Evolutionary conservation across 306 rosid genomes (phyloP).

Genomic region (Datisca glomerata): DNA sequence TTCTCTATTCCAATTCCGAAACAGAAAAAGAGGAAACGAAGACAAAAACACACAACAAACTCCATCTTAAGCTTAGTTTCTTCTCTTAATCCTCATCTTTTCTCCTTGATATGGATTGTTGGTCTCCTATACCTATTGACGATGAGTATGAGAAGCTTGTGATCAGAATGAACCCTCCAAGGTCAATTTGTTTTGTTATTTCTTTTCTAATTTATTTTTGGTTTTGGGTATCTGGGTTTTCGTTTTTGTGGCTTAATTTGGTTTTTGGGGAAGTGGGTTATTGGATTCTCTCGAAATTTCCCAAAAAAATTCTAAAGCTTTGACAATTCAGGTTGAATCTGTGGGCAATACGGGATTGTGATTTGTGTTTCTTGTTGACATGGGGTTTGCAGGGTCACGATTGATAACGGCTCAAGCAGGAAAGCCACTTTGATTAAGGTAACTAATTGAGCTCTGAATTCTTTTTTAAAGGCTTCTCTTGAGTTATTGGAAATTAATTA

Average conservation of each 20-base stretch:
- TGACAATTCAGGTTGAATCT: constrained; percentile 3
- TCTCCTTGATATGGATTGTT: constrained; percentile 47
- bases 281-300: no score
- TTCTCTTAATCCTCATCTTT: background rate
- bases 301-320: constrained; percentile 12
- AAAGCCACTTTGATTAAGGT: constrained; percentile 81
- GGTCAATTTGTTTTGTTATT: constrained; percentile 20
- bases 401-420: constrained; percentile 60
- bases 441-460: constrained; percentile 7
- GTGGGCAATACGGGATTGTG: background rate
- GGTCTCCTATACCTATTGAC: constrained; percentile 45
- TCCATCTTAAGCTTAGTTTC: constrained; percentile 7
- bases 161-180: constrained; percentile 86
- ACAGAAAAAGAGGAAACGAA: no score
- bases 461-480: background rate
- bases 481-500: background rate
- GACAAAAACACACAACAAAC: no score
- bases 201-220: background rate
- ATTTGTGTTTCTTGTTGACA: constrained; percentile 13
- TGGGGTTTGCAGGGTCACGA: constrained; percentile 64
- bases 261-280: background rate
- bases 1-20: no score
- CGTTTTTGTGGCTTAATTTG: background rate
- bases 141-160: constrained; percentile 85
- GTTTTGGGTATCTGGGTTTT: background rate